Evolutionary conservation across 1,139 yeast species (phyloP).

Genomic region (Petasospora rhodanensis): DNA sequence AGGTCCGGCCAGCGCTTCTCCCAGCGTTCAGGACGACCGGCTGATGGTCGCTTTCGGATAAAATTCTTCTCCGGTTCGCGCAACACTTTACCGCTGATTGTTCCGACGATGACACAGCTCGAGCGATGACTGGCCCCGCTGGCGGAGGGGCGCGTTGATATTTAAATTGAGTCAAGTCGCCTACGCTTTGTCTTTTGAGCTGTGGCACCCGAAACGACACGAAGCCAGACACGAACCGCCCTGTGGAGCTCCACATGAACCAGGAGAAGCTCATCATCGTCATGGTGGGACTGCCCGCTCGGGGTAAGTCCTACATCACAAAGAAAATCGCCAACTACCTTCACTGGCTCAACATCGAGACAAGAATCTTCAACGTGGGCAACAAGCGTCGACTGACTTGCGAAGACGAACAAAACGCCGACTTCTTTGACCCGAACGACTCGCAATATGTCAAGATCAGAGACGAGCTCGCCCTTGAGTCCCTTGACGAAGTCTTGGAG

Average conservation of each 20-base stretch:
- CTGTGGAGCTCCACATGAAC: conserved; percentile 1
- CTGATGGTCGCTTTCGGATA: conserved; percentile 1
- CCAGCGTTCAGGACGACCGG: neutral
- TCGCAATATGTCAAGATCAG: conserved; percentile 50
- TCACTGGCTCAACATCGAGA: conserved; percentile 80
- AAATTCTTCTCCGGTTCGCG: conserved; percentile 1
- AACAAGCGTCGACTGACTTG: conserved; percentile 57
- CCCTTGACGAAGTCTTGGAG: conserved; percentile 68
- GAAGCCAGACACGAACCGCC: too few species aligned
- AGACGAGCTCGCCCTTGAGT: conserved; percentile 85
- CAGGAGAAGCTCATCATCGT: conserved; percentile 63
- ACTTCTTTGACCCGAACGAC: conserved; percentile 15
- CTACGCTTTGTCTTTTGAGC: too few species aligned
- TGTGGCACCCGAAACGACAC: too few species aligned
- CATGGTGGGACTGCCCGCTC: conserved; percentile 82
- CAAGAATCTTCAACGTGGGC: conserved; percentile 80
- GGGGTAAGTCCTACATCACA: conserved; percentile 84
- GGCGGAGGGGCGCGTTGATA: too few species aligned
- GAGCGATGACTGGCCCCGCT: too few species aligned
- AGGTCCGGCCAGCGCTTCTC: conserved; percentile 4
- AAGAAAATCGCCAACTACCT: conserved; percentile 72
- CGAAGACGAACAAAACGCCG: conserved; percentile 21
- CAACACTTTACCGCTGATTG: conserved; percentile 1
- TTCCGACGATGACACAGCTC: conserved; percentile 6
- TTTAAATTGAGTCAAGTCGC: too few species aligned